phyloP scores from a whole-genome alignment of 2,329 filamentous ascomycete genomes.

The Aureobasidium leucospermi region DNA sequence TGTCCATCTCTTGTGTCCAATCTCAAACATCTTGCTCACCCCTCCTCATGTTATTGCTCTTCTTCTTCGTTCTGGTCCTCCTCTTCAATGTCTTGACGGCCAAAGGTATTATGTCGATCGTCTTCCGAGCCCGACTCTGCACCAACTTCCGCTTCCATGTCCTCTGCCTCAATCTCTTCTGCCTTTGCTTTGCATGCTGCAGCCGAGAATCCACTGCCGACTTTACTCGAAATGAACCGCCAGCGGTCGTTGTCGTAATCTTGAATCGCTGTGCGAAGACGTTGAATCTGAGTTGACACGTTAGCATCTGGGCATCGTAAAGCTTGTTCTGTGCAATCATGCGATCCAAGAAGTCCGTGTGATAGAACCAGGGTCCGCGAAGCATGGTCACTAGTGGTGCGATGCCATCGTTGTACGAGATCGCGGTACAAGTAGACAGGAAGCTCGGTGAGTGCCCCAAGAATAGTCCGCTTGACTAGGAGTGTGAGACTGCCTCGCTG shows the following conservation, averaged over 20 bases:
- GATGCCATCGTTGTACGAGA: not conserved
- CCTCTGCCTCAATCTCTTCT: constrained; percentile 45
- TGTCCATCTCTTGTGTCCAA: not conserved
- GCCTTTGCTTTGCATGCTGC: constrained; percentile 79
- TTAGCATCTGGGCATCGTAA: not conserved
- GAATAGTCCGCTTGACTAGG: not conserved
- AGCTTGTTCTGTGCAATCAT: not conserved
- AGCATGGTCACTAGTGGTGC: not conserved
- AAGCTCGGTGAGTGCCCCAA: not conserved
- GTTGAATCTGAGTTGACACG: constrained; percentile 55
- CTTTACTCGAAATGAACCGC: constrained; percentile 84
- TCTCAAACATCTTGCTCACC: not conserved
- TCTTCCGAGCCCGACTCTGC: not conserved
- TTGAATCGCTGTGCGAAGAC: constrained; percentile 66
- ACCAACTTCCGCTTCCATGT: constrained; percentile 1
- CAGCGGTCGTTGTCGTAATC: constrained; percentile 90
- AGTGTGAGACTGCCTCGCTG: not conserved
- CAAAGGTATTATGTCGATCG: not conserved
- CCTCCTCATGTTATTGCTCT: not conserved
- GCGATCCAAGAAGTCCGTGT: not conserved
- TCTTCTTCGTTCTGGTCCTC: not conserved
- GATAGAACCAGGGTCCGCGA: not conserved
- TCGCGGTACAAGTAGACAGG: not conserved
- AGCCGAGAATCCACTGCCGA: constrained; percentile 83
- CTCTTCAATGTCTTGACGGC: not conserved